Evolutionary conservation across 768 basidiomycete species (phyloP), one percentile per base, ranked within the genome.

Genomic region (Mrakia frigida): DNA sequence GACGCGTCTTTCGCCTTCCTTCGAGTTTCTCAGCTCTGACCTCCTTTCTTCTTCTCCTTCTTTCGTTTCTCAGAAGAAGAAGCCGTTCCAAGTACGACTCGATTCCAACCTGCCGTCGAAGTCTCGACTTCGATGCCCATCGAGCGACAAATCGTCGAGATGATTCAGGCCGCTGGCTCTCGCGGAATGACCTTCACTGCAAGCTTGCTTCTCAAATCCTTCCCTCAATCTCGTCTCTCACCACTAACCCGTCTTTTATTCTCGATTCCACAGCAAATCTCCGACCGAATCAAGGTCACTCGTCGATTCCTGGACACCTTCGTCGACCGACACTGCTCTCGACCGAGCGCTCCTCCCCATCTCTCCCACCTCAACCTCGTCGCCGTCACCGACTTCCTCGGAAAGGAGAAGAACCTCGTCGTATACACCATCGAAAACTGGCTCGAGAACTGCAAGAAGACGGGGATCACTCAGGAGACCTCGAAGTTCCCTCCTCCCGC

Each of bases 341-440:
- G 18, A 6, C 43, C 59, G 18, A 46, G 37, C 16, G 59, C 59
- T 39, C 73, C 73, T 25, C 31, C 73, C 39, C 39, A 74, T 46
- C 73, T 74, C 31, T 74, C 73, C 3, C 73, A 74, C 52, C 73
- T 63, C 41, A 59, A 43, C 65, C 56, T 74, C 31, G 73, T 74
- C 61, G 59, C 73, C 18, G 41, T 74, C 50, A 43, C 59, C 23
- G 73, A 74, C 28, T 63, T 60, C n/a, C 28, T 37, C 31, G 73
- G 73, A 21, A 74, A 74, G 43, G 73, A 74, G 52, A 65, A 65
- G 31, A 43, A 43, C 21, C 59, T 61, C 43, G 41, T 65, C 41
- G 59, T 68, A 25, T 74, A 61, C 52, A 68, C 61, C 39, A 60
- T 68, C 33, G 73, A 74, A 33, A 31, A 25, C 43, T 74, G 59